Evolutionary conservation across 768 basidiomycete genomes (phyloP), one percentile per base, ranked within the genome.

Genomic region (Candolleomyces eurysporus): DNA sequence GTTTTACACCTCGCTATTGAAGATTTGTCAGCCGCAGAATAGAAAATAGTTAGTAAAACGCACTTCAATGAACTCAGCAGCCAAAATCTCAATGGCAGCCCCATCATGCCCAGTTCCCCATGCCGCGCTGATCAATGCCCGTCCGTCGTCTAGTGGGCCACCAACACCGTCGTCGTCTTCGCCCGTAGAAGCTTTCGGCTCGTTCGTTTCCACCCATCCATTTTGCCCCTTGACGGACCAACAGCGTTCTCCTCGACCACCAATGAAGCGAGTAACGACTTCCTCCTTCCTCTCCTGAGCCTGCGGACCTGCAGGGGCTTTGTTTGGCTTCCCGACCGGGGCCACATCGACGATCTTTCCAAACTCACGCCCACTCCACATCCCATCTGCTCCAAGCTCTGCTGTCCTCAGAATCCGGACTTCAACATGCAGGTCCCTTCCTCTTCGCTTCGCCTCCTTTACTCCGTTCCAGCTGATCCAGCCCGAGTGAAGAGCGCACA

Each of bases 61-160:
- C 64, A 91, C 91, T 79, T 85, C 77, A 51, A 85, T 80, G 68
- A 89, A 86, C 64, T 84, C 79, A 17, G 84, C 88, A 26, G 76
- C 78, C 17, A 91, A 71, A 57, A 92, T 81, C 75, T 91, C 91
- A 66, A 91, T 81, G 26, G 86, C 89, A 66, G 87, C 85, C 26
- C 90, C 91, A 63, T 91, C 90, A 64, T 91, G 91, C 2, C 87
- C 85, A 64, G 82, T 84, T n/a, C 90, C 89, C 91, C 90, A 91
- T 0, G 84, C 84, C 9, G 84, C 86, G 71, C 88, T 89, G n/a
- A 81, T 75, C 65, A 89, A 72, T 10, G 80, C 76, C 51, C 87
- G 72, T 30, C 86, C 87, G 65, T 89, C 88, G 61, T 88, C 84
- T 43, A 81, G 80, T 8, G 75, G 66, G 65, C 73, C 72, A 53